A percentile compares a stretch with the other conserved stretches of the same genome.
These are phyloP conservation scores for Hypoxylon sp. DNA, from an alignment of 2,329 filamentous ascomycete genomes.

Conservation along the genomic window DNA sequence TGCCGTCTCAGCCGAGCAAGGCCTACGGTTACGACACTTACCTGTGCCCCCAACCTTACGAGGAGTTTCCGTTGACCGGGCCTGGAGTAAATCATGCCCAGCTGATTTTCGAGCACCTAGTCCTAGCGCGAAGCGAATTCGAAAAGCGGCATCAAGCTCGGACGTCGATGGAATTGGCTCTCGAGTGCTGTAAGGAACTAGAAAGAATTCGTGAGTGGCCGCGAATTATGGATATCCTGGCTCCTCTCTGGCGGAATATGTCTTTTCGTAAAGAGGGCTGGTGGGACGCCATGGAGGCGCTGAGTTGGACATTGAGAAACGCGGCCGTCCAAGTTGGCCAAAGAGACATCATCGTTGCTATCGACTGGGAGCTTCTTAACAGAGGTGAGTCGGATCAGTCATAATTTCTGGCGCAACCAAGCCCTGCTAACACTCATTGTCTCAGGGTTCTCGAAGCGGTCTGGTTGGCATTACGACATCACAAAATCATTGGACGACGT, in stretches of 20 bases:
- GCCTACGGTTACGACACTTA: slow-evolving; percentile 70
- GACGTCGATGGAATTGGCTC: slow-evolving; percentile 61
- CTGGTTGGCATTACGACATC: slow-evolving; percentile 69
- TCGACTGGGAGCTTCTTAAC: slow-evolving; percentile 72
- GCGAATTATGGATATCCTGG: slow-evolving; percentile 61
- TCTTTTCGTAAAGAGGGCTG: slow-evolving; percentile 66
- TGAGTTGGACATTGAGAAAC: slow-evolving; percentile 67
- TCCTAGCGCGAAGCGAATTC: slow-evolving; percentile 62
- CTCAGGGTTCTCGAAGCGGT: slow-evolving; percentile 61
- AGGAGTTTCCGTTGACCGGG: slow-evolving; percentile 63
- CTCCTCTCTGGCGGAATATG: slow-evolving; percentile 65
- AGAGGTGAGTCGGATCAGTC: slow-evolving; percentile 54
- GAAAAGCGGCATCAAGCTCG: slow-evolving; percentile 61
- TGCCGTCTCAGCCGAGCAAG: slow-evolving; percentile 57
- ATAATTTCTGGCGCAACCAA: not conserved
- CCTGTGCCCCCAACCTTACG: slow-evolving; percentile 69
- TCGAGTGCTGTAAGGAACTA: slow-evolving; percentile 66
- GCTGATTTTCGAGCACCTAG: slow-evolving; percentile 62
- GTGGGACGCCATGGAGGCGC: slow-evolving; percentile 65
- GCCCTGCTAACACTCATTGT: slow-evolving; percentile 36
- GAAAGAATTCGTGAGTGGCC: slow-evolving; percentile 60
- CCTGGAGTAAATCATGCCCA: slow-evolving; percentile 62
- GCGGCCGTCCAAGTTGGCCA: slow-evolving; percentile 62
- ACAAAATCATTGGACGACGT: slow-evolving; percentile 63
- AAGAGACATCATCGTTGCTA: slow-evolving; percentile 64